These are phyloP conservation scores for Aspergillus carbonarius DNA, from an alignment of 2,329 filamentous ascomycete species.

Conservation along the genomic window DNA sequence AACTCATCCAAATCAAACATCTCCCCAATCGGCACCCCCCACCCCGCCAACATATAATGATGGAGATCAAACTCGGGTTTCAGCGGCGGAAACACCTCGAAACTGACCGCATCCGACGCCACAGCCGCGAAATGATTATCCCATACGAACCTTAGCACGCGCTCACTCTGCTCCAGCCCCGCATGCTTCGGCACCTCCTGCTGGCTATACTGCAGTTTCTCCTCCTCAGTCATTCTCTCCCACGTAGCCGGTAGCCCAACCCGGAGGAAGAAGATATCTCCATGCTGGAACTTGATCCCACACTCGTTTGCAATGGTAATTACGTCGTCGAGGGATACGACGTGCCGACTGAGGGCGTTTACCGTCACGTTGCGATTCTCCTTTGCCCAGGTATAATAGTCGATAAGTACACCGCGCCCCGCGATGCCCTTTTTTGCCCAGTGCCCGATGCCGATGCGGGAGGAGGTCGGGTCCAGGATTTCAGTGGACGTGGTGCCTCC, in stretches of 20 bases:
- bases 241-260: conserved; percentile 38
- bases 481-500: conserved; percentile 38
- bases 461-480: conserved; percentile 32
- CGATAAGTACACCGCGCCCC: conserved; percentile 42
- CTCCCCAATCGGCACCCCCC: conserved; percentile 41
- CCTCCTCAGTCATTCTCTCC: conserved; percentile 29
- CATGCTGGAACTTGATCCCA: conserved; percentile 36
- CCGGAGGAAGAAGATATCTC: conserved; percentile 42
- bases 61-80: conserved; percentile 37
- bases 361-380: conserved; percentile 32
- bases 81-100: conserved; percentile 52
- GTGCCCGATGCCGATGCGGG: conserved; percentile 38
- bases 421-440: conserved; percentile 42
- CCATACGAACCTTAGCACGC: conserved; percentile 58
- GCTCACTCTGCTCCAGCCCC: conserved; percentile 41
- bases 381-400: conserved; percentile 36
- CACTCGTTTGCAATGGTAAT: conserved; percentile 35
- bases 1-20: conserved; percentile 42
- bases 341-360: conserved; percentile 35
- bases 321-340: conserved; percentile 36
- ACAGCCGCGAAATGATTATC: conserved; percentile 59
- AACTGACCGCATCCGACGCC: conserved; percentile 59
- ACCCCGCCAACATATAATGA: conserved; percentile 38
- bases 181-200: conserved; percentile 34
- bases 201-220: conserved; percentile 31